Conservation (phyloP, 148 eudicot species). For the Heliamphora exappendiculata region DNA sequence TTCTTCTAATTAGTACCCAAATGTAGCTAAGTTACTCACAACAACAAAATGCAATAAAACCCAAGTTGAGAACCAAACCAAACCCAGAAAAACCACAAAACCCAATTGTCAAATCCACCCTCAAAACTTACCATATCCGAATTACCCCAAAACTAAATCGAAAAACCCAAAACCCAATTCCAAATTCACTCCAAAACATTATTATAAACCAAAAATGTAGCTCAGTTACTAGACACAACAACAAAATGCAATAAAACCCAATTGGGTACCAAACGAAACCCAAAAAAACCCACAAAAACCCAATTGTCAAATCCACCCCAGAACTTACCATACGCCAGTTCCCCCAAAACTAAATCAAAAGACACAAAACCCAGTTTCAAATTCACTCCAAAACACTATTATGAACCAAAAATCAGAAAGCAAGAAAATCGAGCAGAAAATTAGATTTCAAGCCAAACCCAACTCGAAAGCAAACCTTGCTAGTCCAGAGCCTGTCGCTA, state of each 20-base stretch:
- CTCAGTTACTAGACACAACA: no score
- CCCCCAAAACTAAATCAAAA: not conserved
- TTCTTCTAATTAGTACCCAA: no score
- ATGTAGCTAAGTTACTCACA: not conserved
- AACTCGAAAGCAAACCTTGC: slow-evolving; percentile 34
- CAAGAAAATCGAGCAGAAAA: not conserved
- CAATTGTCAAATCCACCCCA: not conserved
- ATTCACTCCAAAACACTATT: not conserved
- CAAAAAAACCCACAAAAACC: not conserved
- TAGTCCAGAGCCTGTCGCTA: slow-evolving; percentile 52
- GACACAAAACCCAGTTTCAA: not conserved
- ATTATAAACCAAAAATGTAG: not conserved
- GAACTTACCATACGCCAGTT: not conserved
- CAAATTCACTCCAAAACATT: not conserved
- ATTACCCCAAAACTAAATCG: not conserved
- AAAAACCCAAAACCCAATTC: not conserved
- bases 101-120: not conserved
- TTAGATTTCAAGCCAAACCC: not conserved
- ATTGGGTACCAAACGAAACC: not conserved
- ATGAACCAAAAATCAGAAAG: not conserved
- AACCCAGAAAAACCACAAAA: not conserved
- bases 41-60: not conserved
- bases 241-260: not conserved
- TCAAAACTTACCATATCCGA: not conserved
- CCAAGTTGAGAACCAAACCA: not conserved